Percentiles rank a stretch among this genome's conserved stretches.
These are phyloP conservation scores for Bruguiera sexangula DNA, from an alignment of 345 rosid genomes.

Conservation along the genomic window DNA sequence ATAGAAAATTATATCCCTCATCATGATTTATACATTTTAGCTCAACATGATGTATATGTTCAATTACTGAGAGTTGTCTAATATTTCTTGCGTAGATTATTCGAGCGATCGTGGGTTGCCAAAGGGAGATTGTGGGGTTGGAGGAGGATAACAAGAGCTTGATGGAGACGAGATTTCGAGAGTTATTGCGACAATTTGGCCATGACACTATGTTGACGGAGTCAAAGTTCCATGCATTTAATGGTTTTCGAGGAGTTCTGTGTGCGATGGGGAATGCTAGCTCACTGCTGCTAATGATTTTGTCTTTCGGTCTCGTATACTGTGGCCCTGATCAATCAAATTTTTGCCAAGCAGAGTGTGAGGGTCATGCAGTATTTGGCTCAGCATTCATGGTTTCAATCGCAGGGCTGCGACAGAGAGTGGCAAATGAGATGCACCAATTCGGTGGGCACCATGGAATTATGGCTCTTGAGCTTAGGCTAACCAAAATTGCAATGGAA, in stretches of 20 bases:
- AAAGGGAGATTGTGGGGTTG: conserved; percentile 38
- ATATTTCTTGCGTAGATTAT: conserved; percentile 26
- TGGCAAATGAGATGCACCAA: conserved; percentile 48
- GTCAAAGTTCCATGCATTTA: conserved; percentile 57
- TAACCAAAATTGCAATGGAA: conserved; percentile 57
- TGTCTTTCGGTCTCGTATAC: conserved; percentile 61
- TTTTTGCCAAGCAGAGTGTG: conserved; percentile 22
- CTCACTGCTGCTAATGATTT: conserved; percentile 54
- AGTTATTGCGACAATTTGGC: background rate
- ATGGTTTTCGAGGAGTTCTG: conserved; percentile 78
- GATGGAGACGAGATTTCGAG: conserved; percentile 32
- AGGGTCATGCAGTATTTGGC: conserved; percentile 27
- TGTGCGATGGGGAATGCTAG: conserved; percentile 69
- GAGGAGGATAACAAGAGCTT: conserved; percentile 45
- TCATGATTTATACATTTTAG: too few species aligned
- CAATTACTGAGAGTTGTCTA: background rate
- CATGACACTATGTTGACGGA: conserved; percentile 28
- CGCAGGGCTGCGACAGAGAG: conserved; percentile 58
- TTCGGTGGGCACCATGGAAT: conserved; percentile 42
- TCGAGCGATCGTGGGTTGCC: conserved; percentile 41
- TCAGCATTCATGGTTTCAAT: conserved; percentile 52
- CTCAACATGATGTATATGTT: background rate
- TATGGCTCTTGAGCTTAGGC: conserved; percentile 54
- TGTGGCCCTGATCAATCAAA: conserved; percentile 35
- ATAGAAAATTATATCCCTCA: too few species aligned